Evolutionary conservation across 306 rosid genomes (phyloP).

Genomic region (Acacia crassicarpa): DNA sequence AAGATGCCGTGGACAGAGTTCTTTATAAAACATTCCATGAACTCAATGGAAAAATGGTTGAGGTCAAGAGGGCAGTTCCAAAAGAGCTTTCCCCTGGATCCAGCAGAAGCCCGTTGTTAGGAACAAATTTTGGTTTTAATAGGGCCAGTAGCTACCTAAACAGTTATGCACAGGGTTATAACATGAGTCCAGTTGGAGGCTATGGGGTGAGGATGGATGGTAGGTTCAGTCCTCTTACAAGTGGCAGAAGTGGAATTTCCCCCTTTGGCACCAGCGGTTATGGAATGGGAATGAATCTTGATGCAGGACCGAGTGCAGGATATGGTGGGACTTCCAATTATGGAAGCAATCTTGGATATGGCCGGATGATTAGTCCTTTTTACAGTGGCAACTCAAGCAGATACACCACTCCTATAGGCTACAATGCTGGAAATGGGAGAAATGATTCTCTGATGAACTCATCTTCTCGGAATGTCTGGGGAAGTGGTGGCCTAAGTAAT

Average conservation of each 20-base stretch:
- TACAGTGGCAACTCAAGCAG: constrained; percentile 69
- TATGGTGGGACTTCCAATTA: constrained; percentile 65
- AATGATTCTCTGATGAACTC: constrained; percentile 59
- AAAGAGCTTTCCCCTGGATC: constrained; percentile 88
- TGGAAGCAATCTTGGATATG: constrained; percentile 67
- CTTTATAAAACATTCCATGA: constrained; percentile 84
- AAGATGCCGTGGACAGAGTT: constrained; percentile 87
- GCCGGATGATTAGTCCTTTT: constrained; percentile 64
- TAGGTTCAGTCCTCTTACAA: constrained; percentile 67
- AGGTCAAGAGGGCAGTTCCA: constrained; percentile 95
- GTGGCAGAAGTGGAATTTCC: constrained; percentile 60
- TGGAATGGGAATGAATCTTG: constrained; percentile 74
- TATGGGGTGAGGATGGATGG: constrained; percentile 77
- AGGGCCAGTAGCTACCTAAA: constrained; percentile 66
- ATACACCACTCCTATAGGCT: constrained; percentile 74
- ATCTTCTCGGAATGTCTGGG: constrained; percentile 73
- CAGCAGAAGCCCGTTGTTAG: constrained; percentile 66
- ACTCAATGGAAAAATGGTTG: constrained; percentile 92
- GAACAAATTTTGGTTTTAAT: constrained; percentile 67
- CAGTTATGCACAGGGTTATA: constrained; percentile 70
- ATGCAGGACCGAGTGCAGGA: constrained; percentile 63
- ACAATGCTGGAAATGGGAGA: constrained; percentile 63
- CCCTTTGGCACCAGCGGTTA: constrained; percentile 61
- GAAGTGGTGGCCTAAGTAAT: constrained; percentile 54
- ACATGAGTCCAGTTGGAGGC: constrained; percentile 73